Base-by-base conservation (phyloP, 768 basidiomycete genomes). In the Asterophora parasitica region DNA sequence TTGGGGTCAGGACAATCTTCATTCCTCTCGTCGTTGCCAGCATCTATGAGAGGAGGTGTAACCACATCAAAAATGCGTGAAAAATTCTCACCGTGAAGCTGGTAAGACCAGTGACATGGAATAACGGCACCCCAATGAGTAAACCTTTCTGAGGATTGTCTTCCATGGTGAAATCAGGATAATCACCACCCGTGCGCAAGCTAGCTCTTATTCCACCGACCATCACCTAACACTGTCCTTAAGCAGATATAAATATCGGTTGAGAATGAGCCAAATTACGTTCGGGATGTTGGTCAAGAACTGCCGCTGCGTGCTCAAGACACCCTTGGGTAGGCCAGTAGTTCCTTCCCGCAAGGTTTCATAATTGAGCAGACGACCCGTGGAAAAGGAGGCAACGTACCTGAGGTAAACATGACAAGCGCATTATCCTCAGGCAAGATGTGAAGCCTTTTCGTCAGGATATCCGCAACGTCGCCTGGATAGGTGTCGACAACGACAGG, bases 291-390 rank as follows among this genome's bases (percentile, higher is more conserved):
- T 83, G 1, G 81, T 78, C 40, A 85, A 54, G 53, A 75, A 82
- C 53, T 77, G 76, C 9, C 83, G 74, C 49, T 85, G 82, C 0
- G 82, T 81, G 54, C 78, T 80, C 32, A 84, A 61, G 28, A 85
- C 84, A 13, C 81, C 84, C 63, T 87, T 83, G 23, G 81, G 80
- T 28, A 80, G 52, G n/a, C 78, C 76, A 4, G 81, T 82, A 4
- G 72, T 74, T 26, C 72, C 72, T 65, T 15, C 7, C 3, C 1
- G 11, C 15, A 4, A 57, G 50, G 50, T 35, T 36, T 8, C 27
- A 33, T 43, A 50, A 35, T n/a, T 36, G 20, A 30, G 9, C 13
- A 35, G 37, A 23, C 36, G 12, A 34, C 40, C 38, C 17, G 19
- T 17, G 32, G 45, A 17, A n/a, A 31, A 49, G 30, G 26, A 23